phyloP scores from a whole-genome alignment of 2,329 filamentous ascomycete species.

The Hymenoscyphus occultus region DNA sequence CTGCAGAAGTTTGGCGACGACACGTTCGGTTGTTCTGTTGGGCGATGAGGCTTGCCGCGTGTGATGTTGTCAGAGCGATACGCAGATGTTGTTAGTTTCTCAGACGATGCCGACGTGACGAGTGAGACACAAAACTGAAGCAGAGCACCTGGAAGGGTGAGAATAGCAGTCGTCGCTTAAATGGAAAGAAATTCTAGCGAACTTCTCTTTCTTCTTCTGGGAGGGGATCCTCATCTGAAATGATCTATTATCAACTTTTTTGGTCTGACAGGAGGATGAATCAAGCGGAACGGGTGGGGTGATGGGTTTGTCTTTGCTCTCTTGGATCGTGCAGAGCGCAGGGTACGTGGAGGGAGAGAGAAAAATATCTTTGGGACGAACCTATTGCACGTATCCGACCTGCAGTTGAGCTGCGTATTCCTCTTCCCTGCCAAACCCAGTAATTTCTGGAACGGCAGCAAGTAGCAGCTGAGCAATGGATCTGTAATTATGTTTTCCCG shows the following conservation, averaged over 20 bases:
- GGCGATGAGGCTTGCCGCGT: conserved; percentile 7
- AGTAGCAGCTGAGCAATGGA: conserved; percentile 21
- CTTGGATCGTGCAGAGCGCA: conserved; percentile 28
- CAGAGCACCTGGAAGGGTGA: conserved; percentile 13
- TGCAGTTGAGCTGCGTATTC: conserved; percentile 27
- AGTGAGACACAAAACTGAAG: conserved; percentile 7
- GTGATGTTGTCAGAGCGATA: conserved; percentile 2
- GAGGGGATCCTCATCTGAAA: conserved; percentile 30
- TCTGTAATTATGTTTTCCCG: conserved; percentile 19
- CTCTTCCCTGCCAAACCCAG: conserved; percentile 25
- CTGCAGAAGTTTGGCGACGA: conserved; percentile 10
- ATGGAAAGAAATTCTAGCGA: conserved; percentile 33
- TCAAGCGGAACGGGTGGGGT: conserved; percentile 22
- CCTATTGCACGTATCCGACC: conserved; percentile 37
- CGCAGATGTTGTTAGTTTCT: neutral
- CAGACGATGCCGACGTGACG: neutral
- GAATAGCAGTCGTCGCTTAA: conserved; percentile 24
- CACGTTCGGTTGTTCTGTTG: neutral
- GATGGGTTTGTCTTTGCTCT: conserved; percentile 34
- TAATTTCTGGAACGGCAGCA: conserved; percentile 32
- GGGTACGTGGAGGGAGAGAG: conserved; percentile 10
- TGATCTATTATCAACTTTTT: conserved; percentile 26
- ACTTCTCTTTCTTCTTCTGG: conserved; percentile 24
- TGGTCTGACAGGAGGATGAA: conserved; percentile 26
- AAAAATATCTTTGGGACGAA: conserved; percentile 34